phyloP scores from a whole-genome alignment of 371 early-diverging fungal genomes.

The Capillidium heterosporum region DNA sequence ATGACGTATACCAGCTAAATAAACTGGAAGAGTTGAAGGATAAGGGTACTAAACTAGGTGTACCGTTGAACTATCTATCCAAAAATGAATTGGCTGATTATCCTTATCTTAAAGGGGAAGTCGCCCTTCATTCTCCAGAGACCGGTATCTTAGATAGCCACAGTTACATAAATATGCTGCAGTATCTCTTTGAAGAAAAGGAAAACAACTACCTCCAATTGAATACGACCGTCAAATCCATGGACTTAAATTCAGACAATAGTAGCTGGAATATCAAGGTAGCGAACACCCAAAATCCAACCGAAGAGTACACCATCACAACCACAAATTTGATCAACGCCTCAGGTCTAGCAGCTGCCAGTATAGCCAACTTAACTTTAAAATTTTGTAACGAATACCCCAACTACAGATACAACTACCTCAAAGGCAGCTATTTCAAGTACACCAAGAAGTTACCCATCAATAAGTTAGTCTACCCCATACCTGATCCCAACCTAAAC shows the following conservation, averaged over 20 bases:
- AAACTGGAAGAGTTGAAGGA: constrained; percentile 35
- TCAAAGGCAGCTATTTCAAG: constrained; percentile 61
- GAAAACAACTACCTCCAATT: constrained; percentile 27
- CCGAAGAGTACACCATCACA: constrained; percentile 20
- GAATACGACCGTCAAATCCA: constrained; percentile 22
- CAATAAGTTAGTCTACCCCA: constrained; percentile 63
- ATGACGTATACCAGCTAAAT: constrained; percentile 19
- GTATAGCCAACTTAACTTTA: constrained; percentile 31
- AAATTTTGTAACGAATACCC: constrained; percentile 3
- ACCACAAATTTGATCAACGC: constrained; percentile 53
- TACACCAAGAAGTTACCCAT: constrained; percentile 22
- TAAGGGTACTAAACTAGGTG: constrained; percentile 35
- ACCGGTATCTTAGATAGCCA: constrained; percentile 76
- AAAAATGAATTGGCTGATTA: constrained; percentile 26
- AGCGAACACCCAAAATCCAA: constrained; percentile 12
- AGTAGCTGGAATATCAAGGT: constrained; percentile 27
- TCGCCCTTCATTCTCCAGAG: constrained; percentile 41
- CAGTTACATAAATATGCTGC: constrained; percentile 38
- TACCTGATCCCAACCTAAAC: constrained; percentile 51
- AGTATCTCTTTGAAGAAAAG: constrained; percentile 16
- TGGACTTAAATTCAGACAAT: constrained; percentile 10
- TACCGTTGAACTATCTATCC: constrained; percentile 34
- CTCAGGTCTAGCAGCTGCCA: constrained; percentile 56
- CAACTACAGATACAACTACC: constrained; percentile 31
- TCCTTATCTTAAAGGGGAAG: constrained; percentile 30